phyloP scores from a whole-genome alignment of 164 flowering plant species.

The Piper betle region DNA sequence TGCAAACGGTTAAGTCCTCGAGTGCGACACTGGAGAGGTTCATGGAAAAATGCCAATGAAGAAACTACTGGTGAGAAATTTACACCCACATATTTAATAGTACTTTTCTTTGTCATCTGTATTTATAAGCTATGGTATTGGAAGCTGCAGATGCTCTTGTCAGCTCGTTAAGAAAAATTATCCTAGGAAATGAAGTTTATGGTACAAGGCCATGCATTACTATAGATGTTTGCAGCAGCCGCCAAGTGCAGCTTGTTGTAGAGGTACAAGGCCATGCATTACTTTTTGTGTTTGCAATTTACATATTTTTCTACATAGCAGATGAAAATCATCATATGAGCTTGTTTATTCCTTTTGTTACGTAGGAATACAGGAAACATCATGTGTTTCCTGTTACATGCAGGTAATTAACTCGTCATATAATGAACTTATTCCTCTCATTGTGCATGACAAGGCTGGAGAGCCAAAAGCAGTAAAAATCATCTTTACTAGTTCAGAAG shows the following conservation, averaged over 20 bases:
- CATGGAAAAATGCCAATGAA: slow-evolving; percentile 27
- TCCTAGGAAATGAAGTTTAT: slow-evolving; percentile 38
- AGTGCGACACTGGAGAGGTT: slow-evolving; percentile 49
- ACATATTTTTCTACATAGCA: not conserved
- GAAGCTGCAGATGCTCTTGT: slow-evolving; percentile 49
- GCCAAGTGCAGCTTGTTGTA: slow-evolving; percentile 58
- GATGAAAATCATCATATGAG: no score
- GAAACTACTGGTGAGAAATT: slow-evolving; percentile 30
- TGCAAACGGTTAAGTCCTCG: slow-evolving; percentile 57
- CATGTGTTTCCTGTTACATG: slow-evolving; percentile 1
- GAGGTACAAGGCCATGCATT: no score
- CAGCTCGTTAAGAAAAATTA: slow-evolving; percentile 45
- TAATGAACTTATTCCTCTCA: slow-evolving; percentile 61
- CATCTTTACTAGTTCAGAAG: slow-evolving; percentile 62
- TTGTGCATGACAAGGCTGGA: slow-evolving; percentile 51
- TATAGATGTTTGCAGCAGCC: slow-evolving; percentile 75
- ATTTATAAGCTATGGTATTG: no score
- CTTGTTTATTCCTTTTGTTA: no score
- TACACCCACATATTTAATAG: not conserved
- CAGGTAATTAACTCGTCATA: slow-evolving; percentile 45
- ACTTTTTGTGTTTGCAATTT: slow-evolving; percentile 3
- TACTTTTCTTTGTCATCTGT: not conserved
- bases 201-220: slow-evolving; percentile 65
- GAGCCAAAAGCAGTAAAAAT: slow-evolving; percentile 47
- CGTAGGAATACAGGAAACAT: not conserved